Evolutionary conservation across 352 stramenopile genomes (phyloP), one percentile per base, ranked within the genome.

Genomic region (Globisporangium heterothallicum): DNA sequence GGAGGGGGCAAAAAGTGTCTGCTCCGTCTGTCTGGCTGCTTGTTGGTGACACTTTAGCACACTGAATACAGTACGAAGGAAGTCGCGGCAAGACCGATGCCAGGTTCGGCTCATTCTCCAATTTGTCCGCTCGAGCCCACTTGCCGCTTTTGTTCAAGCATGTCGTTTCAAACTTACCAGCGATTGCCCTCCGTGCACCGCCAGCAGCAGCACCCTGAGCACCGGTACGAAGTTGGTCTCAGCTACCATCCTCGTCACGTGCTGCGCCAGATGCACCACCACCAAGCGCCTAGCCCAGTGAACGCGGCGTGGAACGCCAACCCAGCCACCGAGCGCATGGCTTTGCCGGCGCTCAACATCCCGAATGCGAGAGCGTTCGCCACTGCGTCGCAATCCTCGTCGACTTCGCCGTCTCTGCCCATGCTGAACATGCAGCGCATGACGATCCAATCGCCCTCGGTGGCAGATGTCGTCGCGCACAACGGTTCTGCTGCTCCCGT

Each of bases 271-370:
- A 36, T 36, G 30, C 30, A 36, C 9, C 30, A 36, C 30, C 30
- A 3, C 3, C 30, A 36, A 8, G 30, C 6, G 3, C 2, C 6
- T 8, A 36, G 16, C 6, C 6, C 30, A 16, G 9, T 13, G 30
- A 36, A 16, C 9, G 6, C 3, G 3, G 30, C 3, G 30, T 36
- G 30, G 51, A 62, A 42, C 40, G 2, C 18, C n/a, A 60, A 44
- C 44, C 36, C 65, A 25, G 56, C 72, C 4, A 64, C 66, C 42
- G 71, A 82, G 49, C 76, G 76, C 40, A 83, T 87, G 71, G 69
- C 71, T 3, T 65, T 87, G 13, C 75, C 72, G n/a, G 43, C 72
- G 6, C 74, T 86, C 50, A 73, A 58, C 56, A 35, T 56, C 42
- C 26, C 47, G 4, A 41, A 59, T 57, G 30, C 63, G 53, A 10